Base-by-base conservation (phyloP, 2,329 filamentous ascomycete species). In the Ceratocystis alfenasii region DNA sequence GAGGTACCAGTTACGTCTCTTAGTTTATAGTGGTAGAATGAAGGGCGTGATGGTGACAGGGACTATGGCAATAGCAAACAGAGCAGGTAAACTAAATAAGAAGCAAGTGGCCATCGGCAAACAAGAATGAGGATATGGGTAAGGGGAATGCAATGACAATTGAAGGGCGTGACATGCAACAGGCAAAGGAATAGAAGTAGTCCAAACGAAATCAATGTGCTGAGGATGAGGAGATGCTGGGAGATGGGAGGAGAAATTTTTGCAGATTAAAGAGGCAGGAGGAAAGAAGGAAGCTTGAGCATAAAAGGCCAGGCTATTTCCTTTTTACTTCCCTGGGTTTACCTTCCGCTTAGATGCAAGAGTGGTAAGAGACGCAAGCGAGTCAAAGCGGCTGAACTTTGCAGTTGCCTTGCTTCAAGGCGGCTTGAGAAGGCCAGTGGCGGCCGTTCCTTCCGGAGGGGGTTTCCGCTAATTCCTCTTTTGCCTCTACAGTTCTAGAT, bases 391-490 rank as follows among this genome's bases (percentile, higher is more conserved):
- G 55, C 8, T 10, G 25, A 53, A 59, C 30, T n/a, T 33, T 59
- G 55, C 55, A 59, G 30, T 36, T 59, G 55, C 55, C 28, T 59
- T 59, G 17, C n/a, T 36, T 41, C 36, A 17, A 36, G 15, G 55
- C 55, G 28, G 28, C 55, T 59, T 20, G 30, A 44, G n/a, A 36
- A 64, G 50, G 62, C 46, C 62, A 64, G 46, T 64, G 46, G 50
- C 62, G 62, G 62, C 33, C 50, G 30, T 64, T 55, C 62, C 62
- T 64, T 64, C 62, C 62, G 46, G 62, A n/a, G 53, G 10, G 17
- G 10, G 33, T 44, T 22, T 59, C 55, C 55, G 55, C 46, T 22
- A 5, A 41, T 64, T 53, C n/a, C 62, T 41, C n/a, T n/a, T 30
- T 33, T 25, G 22, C 41, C 45, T 46, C 60, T 48, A 17, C 17